Conservation (phyloP, 129 eudicot genomes). For the Tanacetum coccineum region DNA sequence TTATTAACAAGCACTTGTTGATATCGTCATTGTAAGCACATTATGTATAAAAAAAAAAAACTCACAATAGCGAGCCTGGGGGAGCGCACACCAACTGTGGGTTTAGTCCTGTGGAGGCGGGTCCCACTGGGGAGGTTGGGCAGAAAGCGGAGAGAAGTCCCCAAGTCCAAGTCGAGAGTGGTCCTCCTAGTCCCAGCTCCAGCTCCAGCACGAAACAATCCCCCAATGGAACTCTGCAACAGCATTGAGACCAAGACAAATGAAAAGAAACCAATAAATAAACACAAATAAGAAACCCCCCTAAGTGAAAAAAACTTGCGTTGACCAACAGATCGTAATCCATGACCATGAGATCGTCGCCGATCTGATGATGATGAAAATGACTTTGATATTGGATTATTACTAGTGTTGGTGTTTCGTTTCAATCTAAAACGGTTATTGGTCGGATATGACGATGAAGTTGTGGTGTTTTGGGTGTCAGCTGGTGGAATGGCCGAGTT, state of each 20-base stretch:
- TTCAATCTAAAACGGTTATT: constrained; percentile 73
- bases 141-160: constrained; percentile 66
- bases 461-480: constrained; percentile 32
- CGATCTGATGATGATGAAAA: constrained; percentile 38
- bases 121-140: constrained; percentile 17
- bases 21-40: not conserved
- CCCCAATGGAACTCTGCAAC: constrained; percentile 80
- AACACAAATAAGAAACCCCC: constrained; percentile 42
- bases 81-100: constrained; percentile 55
- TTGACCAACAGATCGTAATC: constrained; percentile 28
- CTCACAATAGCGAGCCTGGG: constrained; percentile 88
- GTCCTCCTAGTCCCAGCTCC: constrained; percentile 43
- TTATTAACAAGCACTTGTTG: no score
- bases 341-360: constrained; percentile 55
- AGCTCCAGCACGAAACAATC: constrained; percentile 45
- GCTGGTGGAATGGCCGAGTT: constrained; percentile 33
- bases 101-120: constrained; percentile 43
- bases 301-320: constrained; percentile 49
- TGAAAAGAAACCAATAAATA: constrained; percentile 50
- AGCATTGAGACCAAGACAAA: constrained; percentile 78
- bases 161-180: constrained; percentile 57
- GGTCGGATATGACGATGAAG: constrained; percentile 38
- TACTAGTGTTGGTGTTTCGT: constrained; percentile 31
- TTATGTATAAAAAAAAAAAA: not conserved
- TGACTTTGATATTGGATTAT: constrained; percentile 13